Evolutionary conservation across 352 stramenopile genomes (phyloP).

Genomic region (Aphanomyces astaci): DNA sequence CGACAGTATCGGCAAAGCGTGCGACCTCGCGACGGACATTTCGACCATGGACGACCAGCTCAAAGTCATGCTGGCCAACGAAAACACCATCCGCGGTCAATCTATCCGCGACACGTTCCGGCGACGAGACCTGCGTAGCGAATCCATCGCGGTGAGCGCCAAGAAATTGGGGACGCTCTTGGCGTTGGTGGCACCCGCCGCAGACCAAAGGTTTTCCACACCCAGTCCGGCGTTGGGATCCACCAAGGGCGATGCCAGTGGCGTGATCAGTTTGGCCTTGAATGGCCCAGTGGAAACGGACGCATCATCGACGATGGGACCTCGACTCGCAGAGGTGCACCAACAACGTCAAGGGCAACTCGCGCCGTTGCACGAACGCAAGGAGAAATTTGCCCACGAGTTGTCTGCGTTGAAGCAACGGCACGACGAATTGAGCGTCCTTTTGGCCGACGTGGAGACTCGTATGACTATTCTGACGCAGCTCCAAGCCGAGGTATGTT

Average conservation of each 20-base stretch:
- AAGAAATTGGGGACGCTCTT: conserved; percentile 4
- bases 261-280: conserved; percentile 32
- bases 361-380: conserved; percentile 37
- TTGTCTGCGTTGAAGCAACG: conserved; percentile 28
- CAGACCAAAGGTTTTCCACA: neutral
- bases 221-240: neutral
- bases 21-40: conserved; percentile 40
- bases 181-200: neutral
- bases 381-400: conserved; percentile 34
- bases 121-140: conserved; percentile 61
- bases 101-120: conserved; percentile 74
- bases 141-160: conserved; percentile 33
- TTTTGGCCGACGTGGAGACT: conserved; percentile 16
- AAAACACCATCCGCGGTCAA: conserved; percentile 54
- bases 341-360: conserved; percentile 53
- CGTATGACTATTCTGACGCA: conserved; percentile 13
- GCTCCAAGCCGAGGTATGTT: conserved; percentile 10
- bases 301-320: conserved; percentile 33
- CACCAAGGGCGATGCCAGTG: neutral
- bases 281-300: conserved; percentile 38
- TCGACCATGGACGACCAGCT: conserved; percentile 23
- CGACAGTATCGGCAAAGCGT: conserved; percentile 30
- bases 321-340: conserved; percentile 37
- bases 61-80: conserved; percentile 26
- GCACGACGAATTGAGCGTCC: conserved; percentile 8